These are phyloP conservation scores for Hydrangea macrophylla DNA, from an alignment of 148 eudicot genomes.

Conservation along the genomic window DNA sequence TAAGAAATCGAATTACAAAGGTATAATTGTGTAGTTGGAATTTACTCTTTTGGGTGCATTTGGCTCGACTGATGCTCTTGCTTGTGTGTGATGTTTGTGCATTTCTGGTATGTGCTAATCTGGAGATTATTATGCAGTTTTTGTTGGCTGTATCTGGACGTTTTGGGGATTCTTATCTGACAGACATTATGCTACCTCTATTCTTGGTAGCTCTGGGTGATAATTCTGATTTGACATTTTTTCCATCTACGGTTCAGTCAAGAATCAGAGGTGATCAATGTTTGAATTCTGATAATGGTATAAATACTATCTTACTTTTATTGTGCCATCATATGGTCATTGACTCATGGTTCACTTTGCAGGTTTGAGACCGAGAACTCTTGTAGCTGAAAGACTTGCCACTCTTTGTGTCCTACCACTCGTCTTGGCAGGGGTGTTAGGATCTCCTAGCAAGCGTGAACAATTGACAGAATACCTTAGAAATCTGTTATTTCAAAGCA, in stretches of 20 bases:
- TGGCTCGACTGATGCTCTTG: slow-evolving; percentile 1
- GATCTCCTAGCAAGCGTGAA: slow-evolving; percentile 72
- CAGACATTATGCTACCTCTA: slow-evolving; percentile 79
- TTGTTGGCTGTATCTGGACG: slow-evolving; percentile 64
- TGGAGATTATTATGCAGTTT: slow-evolving; percentile 53
- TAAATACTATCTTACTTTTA: too few relatives aligned
- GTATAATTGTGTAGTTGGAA: slow-evolving; percentile 27
- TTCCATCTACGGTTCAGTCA: slow-evolving; percentile 56
- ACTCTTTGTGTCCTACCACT: slow-evolving; percentile 75
- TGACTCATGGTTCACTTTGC: slow-evolving; percentile 16
- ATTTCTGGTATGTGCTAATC: slow-evolving; percentile 16
- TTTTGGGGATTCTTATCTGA: slow-evolving; percentile 78
- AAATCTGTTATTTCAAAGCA: slow-evolving; percentile 57
- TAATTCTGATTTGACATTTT: slow-evolving; percentile 55
- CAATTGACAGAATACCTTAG: slow-evolving; percentile 66
- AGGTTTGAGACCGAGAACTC: slow-evolving; percentile 70
- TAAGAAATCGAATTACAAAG: slow-evolving; percentile 70
- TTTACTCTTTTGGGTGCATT: slow-evolving; percentile 7
- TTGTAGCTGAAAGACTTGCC: slow-evolving; percentile 73
- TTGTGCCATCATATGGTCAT: not conserved
- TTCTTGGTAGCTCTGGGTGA: slow-evolving; percentile 88
- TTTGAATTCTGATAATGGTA: not conserved
- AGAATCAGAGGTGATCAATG: slow-evolving; percentile 54
- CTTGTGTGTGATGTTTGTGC: slow-evolving; percentile 4
- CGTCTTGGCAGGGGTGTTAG: slow-evolving; percentile 82